Evolutionary conservation across 352 stramenopile species (phyloP), one percentile per base, ranked within the genome.

Genomic region (Pythium rishiriense): DNA sequence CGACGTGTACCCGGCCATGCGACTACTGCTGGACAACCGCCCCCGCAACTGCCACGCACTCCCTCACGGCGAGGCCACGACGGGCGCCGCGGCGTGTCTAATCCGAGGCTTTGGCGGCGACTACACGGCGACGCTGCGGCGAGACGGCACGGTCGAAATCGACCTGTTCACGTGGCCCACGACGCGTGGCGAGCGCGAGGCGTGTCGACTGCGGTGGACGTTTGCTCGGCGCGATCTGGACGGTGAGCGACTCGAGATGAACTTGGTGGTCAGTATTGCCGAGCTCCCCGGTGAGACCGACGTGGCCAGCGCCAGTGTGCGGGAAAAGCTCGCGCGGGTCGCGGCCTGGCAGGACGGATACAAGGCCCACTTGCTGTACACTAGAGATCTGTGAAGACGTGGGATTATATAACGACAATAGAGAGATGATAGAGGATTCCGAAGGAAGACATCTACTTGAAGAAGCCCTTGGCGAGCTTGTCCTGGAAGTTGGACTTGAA

Each of bases 401-500:
- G 33, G 17, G 33, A 17, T 17, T 39, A 14, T 17, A 39, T 39
- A 17, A 39, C 3, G 33, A 9, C 17, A 39, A 39, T 39, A 10
- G 33, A 39, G n/a, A n/a, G n/a, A 39, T 14, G 33, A 39, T 39
- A 39, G 33, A 39, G 33, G 17, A 15, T 37, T 37, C 6, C 31
- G 31, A 5, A 10, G 10, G 33, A 0, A 21, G 19, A 31, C 22
- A n/a, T 21, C 21, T 64, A 69, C 55, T 63, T 33, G 47, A 42
- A 69, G 24, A 10, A 63, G 11, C 54, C 62, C 31, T 56, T 69
- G 14, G 28, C 62, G 19, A 69, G 48, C 31, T 69, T 64, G 54
- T 37, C 29, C 46, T 63, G 46, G 43, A 68, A 68, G 53, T 68
- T 68, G 52, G 31, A 52, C 47, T 68, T 68, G 62, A 68, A 68